Evolutionary conservation across 116 monocot species (phyloP).

Genomic region (Papilionanthe hybrid): DNA sequence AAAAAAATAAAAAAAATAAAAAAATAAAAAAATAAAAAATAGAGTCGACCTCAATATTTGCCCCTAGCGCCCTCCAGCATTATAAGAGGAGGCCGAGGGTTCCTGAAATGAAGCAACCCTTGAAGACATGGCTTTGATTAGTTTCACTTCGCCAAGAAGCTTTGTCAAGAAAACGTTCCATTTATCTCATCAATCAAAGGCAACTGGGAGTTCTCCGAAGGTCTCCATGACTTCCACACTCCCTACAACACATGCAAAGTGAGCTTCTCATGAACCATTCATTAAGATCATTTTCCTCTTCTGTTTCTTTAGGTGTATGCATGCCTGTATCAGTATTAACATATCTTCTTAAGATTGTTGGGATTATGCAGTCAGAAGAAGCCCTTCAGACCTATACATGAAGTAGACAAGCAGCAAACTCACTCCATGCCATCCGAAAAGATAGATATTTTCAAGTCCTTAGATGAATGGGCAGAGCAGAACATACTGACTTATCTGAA

Average conservation of each 20-base stretch:
- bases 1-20: too few species aligned
- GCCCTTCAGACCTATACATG: conserved; percentile 4
- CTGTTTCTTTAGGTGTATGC: not conserved
- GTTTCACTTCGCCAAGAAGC: not conserved
- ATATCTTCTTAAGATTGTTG: not conserved
- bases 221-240: not conserved
- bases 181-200: not conserved
- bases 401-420: not conserved
- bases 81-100: too few species aligned
- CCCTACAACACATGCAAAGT: not conserved
- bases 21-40: too few species aligned
- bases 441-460: conserved; percentile 15
- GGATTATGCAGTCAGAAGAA: not conserved
- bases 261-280: not conserved
- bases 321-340: not conserved
- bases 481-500: conserved; percentile 11
- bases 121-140: not conserved
- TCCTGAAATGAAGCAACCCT: not conserved
- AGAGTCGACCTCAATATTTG: too few species aligned
- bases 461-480: conserved; percentile 9
- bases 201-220: not conserved
- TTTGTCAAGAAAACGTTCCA: not conserved
- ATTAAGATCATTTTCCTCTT: not conserved
- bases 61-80: too few species aligned
- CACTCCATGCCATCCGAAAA: conserved; percentile 13